These are phyloP conservation scores for Orbilia javanica DNA, from an alignment of 2,329 filamentous ascomycete species.

Conservation along the genomic window DNA sequence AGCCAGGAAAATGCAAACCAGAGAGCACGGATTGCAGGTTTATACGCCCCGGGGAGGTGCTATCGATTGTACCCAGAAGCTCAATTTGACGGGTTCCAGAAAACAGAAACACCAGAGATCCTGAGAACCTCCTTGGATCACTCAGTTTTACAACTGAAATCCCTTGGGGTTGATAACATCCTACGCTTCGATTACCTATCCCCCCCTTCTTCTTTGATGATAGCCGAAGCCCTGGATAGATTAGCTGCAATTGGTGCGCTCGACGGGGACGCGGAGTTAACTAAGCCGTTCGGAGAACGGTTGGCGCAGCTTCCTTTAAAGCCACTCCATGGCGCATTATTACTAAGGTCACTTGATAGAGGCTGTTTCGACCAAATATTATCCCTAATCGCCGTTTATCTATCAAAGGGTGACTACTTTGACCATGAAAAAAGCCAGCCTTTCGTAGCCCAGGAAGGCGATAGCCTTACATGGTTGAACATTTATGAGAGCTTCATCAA, in stretches of 20 bases:
- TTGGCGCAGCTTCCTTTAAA: slow-evolving; percentile 96
- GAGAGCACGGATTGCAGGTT: slow-evolving; percentile 72
- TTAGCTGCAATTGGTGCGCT: slow-evolving; percentile 88
- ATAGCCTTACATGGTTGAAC: slow-evolving; percentile 90
- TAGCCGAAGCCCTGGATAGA: slow-evolving; percentile 87
- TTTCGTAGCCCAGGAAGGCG: slow-evolving; percentile 92
- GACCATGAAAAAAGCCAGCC: slow-evolving; percentile 36
- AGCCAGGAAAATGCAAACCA: slow-evolving; percentile 47
- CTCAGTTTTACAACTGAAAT: slow-evolving; percentile 89
- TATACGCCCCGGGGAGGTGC: slow-evolving; percentile 91
- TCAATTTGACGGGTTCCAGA: slow-evolving; percentile 74
- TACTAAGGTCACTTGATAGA: slow-evolving; percentile 31
- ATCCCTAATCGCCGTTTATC: slow-evolving; percentile 28
- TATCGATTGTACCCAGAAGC: slow-evolving; percentile 90
- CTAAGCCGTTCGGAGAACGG: slow-evolving; percentile 83
- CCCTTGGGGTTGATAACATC: slow-evolving; percentile 93
- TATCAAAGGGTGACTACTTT: slow-evolving; percentile 45
- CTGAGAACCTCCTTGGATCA: slow-evolving; percentile 92
- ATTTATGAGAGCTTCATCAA: slow-evolving; percentile 89
- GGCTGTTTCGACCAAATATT: slow-evolving; percentile 52
- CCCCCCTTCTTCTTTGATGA: slow-evolving; percentile 83
- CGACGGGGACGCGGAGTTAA: slow-evolving; percentile 90
- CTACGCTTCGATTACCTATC: slow-evolving; percentile 90
- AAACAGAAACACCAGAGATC: slow-evolving; percentile 86
- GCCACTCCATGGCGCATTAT: slow-evolving; percentile 96